Evolutionary conservation across 2,329 filamentous ascomycete species (phyloP).

Genomic region (Fusarium sp.): DNA sequence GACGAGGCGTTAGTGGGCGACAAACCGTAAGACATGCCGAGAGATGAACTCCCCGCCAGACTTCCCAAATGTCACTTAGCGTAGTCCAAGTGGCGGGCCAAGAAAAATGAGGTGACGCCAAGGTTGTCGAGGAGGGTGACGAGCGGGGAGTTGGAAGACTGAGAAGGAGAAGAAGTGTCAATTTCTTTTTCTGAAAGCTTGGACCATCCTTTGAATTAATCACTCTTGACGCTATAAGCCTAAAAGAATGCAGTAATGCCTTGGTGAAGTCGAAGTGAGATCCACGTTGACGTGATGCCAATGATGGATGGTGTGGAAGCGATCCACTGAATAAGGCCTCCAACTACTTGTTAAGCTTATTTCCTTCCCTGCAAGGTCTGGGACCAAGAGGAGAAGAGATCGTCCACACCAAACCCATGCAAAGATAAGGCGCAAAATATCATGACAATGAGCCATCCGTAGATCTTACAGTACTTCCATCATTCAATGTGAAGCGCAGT

Average conservation of each 20-base stretch:
- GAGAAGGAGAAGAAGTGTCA: neutral
- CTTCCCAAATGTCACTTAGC: slow-evolving; percentile 5
- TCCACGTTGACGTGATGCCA: neutral
- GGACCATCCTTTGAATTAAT: neutral
- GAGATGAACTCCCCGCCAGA: slow-evolving; percentile 38
- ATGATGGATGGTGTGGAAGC: neutral
- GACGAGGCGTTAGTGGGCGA: slow-evolving; percentile 20
- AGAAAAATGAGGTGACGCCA: slow-evolving; percentile 10
- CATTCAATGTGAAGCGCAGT: neutral
- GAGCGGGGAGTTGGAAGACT: slow-evolving; percentile 1
- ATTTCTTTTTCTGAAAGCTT: neutral
- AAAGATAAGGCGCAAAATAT: neutral
- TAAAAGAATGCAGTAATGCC: neutral
- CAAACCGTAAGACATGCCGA: neutral
- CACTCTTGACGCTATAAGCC: neutral
- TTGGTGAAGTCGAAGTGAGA: neutral
- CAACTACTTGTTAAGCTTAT: neutral
- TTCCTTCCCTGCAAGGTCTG: neutral
- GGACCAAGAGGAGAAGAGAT: neutral
- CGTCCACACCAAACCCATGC: neutral
- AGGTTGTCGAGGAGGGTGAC: neutral
- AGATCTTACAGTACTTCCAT: neutral
- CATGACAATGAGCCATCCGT: neutral
- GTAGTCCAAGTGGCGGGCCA: slow-evolving; percentile 7
- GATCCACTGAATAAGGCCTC: neutral